Evolutionary conservation across 2,329 filamentous ascomycete genomes (phyloP).

Genomic region (Monilinia fructigena): DNA sequence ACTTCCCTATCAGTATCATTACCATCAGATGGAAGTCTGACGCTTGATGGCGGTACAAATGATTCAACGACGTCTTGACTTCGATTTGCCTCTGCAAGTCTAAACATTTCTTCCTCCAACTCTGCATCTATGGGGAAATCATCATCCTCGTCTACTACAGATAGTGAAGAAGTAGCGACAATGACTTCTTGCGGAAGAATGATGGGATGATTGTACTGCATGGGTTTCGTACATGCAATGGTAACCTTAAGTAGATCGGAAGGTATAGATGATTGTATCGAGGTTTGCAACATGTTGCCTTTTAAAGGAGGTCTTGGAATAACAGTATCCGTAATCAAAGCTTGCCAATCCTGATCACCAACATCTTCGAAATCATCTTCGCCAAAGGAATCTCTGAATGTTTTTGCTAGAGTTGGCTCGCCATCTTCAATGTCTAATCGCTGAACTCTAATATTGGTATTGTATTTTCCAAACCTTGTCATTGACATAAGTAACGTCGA

Average conservation of each 20-base stretch:
- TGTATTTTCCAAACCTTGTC: not conserved
- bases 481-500: not conserved
- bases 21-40: slow-evolving; percentile 25
- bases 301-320: slow-evolving; percentile 10
- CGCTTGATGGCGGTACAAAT: slow-evolving; percentile 29
- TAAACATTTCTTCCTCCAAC: slow-evolving; percentile 34
- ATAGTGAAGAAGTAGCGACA: not conserved
- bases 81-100: slow-evolving; percentile 25
- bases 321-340: slow-evolving; percentile 23
- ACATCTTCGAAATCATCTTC: slow-evolving; percentile 34
- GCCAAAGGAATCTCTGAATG: not conserved
- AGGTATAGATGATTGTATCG: not conserved
- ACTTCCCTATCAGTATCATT: slow-evolving; percentile 28
- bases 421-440: slow-evolving; percentile 24
- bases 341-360: slow-evolving; percentile 35
- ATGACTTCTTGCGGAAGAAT: not conserved
- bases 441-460: slow-evolving; percentile 20
- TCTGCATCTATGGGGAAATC: slow-evolving; percentile 35
- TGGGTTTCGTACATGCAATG: not conserved
- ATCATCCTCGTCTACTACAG: slow-evolving; percentile 26
- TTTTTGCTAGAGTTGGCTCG: not conserved
- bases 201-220: not conserved
- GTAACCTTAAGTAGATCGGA: not conserved
- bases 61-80: slow-evolving; percentile 26
- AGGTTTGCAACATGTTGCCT: not conserved